phyloP scores from a whole-genome alignment of 331 rosid species.

The Cydonia oblonga region DNA sequence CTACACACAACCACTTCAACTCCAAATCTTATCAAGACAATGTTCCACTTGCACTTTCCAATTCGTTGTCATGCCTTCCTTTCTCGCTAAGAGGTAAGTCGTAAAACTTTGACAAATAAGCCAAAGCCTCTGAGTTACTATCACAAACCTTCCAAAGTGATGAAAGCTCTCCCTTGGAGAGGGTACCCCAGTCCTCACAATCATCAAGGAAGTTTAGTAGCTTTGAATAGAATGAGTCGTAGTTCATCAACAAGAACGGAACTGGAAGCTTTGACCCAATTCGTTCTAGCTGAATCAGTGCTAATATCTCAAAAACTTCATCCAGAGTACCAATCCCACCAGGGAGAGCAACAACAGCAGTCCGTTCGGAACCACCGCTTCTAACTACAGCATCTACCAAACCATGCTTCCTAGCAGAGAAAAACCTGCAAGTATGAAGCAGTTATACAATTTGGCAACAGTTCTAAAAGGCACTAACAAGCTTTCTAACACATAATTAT shows the following conservation, averaged over 20 bases:
- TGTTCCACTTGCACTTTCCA: conserved; percentile 8
- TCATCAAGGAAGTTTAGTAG: conserved; percentile 53
- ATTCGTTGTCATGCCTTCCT: conserved; percentile 17
- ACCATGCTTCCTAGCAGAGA: conserved; percentile 95
- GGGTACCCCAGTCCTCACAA: conserved; percentile 69
- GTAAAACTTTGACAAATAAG: conserved; percentile 61
- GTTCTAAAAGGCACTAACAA: neutral
- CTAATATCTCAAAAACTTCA: conserved; percentile 68
- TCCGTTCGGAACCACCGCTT: conserved; percentile 40
- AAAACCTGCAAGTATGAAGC: conserved; percentile 52
- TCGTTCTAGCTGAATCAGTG: conserved; percentile 66
- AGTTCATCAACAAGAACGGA: conserved; percentile 78
- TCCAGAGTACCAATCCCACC: conserved; percentile 90
- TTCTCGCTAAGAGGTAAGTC: conserved; percentile 18
- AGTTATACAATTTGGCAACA: neutral
- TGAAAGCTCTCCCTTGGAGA: conserved; percentile 63
- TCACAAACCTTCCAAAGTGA: conserved; percentile 77
- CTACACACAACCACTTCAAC: neutral
- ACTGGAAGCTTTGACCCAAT: conserved; percentile 70
- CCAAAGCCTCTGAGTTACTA: conserved; percentile 64
- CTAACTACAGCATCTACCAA: conserved; percentile 81
- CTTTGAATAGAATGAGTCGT: conserved; percentile 67
- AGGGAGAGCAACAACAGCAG: conserved; percentile 79
- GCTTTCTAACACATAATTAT: neutral
- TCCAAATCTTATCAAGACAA: neutral